Percentiles rank a stretch among this genome's conserved stretches.
phyloP scores from a whole-genome alignment of 495 filamentous ascomycete genomes.

The Neurospora sp. region DNA sequence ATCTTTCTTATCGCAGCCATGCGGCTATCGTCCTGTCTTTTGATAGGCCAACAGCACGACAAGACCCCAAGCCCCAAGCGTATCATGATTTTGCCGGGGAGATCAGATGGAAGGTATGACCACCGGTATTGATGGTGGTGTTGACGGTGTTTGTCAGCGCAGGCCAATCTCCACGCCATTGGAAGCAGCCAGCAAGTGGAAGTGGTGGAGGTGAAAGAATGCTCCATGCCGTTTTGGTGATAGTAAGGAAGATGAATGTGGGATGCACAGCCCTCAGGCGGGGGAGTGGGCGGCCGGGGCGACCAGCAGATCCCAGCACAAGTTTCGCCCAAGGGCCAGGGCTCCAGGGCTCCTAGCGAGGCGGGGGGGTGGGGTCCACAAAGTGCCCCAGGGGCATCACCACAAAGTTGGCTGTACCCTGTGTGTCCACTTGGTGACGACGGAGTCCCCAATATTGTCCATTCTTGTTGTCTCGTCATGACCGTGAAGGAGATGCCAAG shows the following conservation, averaged over 20 bases:
- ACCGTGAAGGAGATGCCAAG: neutral
- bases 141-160: neutral
- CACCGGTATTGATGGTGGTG: neutral
- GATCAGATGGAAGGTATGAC: conserved; percentile 9
- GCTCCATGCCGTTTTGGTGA: neutral
- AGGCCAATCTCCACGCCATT: neutral
- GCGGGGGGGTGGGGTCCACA: neutral
- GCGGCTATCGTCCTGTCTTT: conserved; percentile 7
- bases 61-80: neutral
- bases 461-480: neutral
- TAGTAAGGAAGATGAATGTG: neutral
- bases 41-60: conserved; percentile 3
- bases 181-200: neutral
- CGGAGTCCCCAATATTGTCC: neutral
- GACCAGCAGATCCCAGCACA: neutral
- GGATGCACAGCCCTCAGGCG: neutral
- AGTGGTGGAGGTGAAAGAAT: neutral
- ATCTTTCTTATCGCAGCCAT: conserved; percentile 21
- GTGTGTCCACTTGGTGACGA: neutral
- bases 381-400: neutral
- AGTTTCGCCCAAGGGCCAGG: neutral
- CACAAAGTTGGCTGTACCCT: neutral
- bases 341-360: neutral
- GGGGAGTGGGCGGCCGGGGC: neutral
- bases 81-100: conserved; percentile 3